These are phyloP conservation scores for Xerocomus cyaneibrunnescens DNA, from an alignment of 1,284 basidiomycete genomes.

Conservation along the genomic window DNA sequence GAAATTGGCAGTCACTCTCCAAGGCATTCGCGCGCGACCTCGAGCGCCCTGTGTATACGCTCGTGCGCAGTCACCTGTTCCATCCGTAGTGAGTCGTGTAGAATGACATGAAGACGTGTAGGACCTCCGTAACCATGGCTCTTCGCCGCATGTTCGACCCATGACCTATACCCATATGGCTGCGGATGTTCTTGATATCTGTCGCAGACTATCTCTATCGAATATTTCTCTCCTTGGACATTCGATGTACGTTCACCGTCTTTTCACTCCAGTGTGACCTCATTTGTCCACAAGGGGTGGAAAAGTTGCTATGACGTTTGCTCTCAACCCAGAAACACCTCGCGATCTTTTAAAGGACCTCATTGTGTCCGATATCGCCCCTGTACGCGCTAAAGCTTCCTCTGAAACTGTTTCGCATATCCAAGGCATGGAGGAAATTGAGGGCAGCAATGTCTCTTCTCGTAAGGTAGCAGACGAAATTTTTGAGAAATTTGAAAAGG, in stretches of 20 bases:
- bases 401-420: slow-evolving; percentile 67
- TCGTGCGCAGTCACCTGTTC: slow-evolving; percentile 46
- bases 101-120: slow-evolving; percentile 30
- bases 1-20: slow-evolving; percentile 75
- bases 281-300: slow-evolving; percentile 63
- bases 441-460: slow-evolving; percentile 50
- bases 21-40: slow-evolving; percentile 62
- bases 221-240: slow-evolving; percentile 79
- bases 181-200: slow-evolving; percentile 64
- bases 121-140: slow-evolving; percentile 85
- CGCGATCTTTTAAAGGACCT: slow-evolving; percentile 55
- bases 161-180: slow-evolving; percentile 79
- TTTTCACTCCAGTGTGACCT: background rate
- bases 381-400: slow-evolving; percentile 60
- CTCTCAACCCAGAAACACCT: slow-evolving; percentile 56
- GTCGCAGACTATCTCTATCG: slow-evolving; percentile 48
- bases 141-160: slow-evolving; percentile 67
- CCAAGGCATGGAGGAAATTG: slow-evolving; percentile 68
- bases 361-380: slow-evolving; percentile 83
- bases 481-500: slow-evolving; percentile 61
- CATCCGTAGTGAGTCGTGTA: background rate
- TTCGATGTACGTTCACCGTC: slow-evolving; percentile 62
- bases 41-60: slow-evolving; percentile 63
- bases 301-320: slow-evolving; percentile 81
- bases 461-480: slow-evolving; percentile 67